Percentiles rank a stretch among this genome's conserved stretches.
Conservation (phyloP, 2,329 filamentous ascomycete species). For the Nigrospora sphaerica region DNA sequence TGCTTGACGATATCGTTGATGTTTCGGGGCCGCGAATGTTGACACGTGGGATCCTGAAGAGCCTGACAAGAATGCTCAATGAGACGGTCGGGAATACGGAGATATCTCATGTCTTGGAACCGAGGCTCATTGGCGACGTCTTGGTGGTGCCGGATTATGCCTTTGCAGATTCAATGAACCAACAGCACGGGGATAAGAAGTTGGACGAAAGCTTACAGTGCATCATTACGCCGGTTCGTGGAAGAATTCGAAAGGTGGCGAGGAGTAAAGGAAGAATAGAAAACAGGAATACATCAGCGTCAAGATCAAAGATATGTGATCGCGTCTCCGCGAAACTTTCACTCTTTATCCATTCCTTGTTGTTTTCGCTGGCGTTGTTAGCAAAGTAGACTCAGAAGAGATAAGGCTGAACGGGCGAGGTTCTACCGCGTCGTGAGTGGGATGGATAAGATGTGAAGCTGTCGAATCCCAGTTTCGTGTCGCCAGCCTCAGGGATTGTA, state of each 20-base stretch:
- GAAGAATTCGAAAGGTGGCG: conserved; percentile 3
- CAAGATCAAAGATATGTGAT: too few relatives aligned
- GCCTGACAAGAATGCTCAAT: conserved; percentile 12
- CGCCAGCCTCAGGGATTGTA: too few relatives aligned
- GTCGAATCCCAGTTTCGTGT: too few relatives aligned
- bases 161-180: conserved; percentile 5
- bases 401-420: too few relatives aligned
- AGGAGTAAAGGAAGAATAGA: neutral
- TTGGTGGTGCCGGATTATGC: conserved; percentile 4
- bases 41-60: conserved; percentile 16
- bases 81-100: conserved; percentile 8
- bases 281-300: too few relatives aligned
- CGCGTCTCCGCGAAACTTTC: too few relatives aligned
- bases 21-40: conserved; percentile 19
- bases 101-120: conserved; percentile 14
- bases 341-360: too few relatives aligned
- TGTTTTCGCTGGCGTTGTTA: too few relatives aligned
- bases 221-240: conserved; percentile 5
- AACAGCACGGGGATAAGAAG: conserved; percentile 3
- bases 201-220: neutral
- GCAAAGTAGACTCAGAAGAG: too few relatives aligned
- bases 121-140: conserved; percentile 21
- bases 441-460: too few relatives aligned
- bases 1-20: conserved; percentile 20
- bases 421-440: too few relatives aligned